Percentiles rank a stretch among this genome's conserved stretches.
Evolutionary conservation across 495 filamentous ascomycete genomes (phyloP).

Genomic region (Penicillium verhagenii): DNA sequence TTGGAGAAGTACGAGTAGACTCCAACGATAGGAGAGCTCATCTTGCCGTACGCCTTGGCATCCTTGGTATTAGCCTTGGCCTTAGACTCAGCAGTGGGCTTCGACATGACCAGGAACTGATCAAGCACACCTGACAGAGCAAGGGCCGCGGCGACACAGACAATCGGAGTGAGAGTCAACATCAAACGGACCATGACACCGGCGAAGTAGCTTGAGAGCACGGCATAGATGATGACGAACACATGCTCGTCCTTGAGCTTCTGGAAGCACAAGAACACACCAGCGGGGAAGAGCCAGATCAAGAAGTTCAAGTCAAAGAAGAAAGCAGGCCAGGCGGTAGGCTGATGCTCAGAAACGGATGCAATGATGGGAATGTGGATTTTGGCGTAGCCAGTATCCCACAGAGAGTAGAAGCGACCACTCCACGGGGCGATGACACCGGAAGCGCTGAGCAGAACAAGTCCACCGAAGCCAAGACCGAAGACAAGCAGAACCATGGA

Average conservation of each 20-base stretch:
- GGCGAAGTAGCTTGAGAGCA: slow-evolving; percentile 95
- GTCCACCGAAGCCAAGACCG: slow-evolving; percentile 65
- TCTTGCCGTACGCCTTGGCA: slow-evolving; percentile 64
- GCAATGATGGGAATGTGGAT: slow-evolving; percentile 99
- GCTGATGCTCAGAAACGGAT: slow-evolving; percentile 98
- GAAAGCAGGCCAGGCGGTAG: slow-evolving; percentile 99
- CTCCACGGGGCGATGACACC: slow-evolving; percentile 97
- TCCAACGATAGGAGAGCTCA: slow-evolving; percentile 71
- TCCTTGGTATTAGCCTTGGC: slow-evolving; percentile 48
- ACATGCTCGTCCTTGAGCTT: slow-evolving; percentile 94
- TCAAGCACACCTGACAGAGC: slow-evolving; percentile 88
- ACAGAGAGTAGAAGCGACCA: slow-evolving; percentile 98
- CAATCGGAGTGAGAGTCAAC: slow-evolving; percentile 94
- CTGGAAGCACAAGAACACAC: slow-evolving; percentile 97
- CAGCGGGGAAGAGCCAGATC: slow-evolving; percentile 98
- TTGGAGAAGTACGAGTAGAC: slow-evolving; percentile 83
- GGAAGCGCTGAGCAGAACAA: slow-evolving; percentile 79
- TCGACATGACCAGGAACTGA: slow-evolving; percentile 67
- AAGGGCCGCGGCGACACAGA: slow-evolving; percentile 92
- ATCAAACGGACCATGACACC: slow-evolving; percentile 99
- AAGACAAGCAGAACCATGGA: slow-evolving; percentile 77
- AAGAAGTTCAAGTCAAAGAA: slow-evolving; percentile 98
- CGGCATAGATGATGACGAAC: slow-evolving; percentile 94
- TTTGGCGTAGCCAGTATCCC: slow-evolving; percentile 99
- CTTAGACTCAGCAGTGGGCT: slow-evolving; percentile 45